Evolutionary conservation across 306 rosid genomes (phyloP), one percentile per base, ranked within the genome.

Genomic region (Castanospermum australe): DNA sequence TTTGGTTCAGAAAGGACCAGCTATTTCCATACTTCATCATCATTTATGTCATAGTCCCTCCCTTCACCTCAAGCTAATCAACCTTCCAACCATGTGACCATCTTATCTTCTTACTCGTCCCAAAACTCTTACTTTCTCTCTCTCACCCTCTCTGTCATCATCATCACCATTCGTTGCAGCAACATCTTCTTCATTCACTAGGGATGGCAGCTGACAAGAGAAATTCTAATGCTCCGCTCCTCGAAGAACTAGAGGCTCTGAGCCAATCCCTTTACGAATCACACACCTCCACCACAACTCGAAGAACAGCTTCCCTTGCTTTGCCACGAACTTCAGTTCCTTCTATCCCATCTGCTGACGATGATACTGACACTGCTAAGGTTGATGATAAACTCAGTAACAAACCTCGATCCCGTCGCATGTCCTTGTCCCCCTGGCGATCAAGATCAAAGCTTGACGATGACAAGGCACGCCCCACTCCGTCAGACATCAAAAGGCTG

Each of bases 381-480:
- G 63, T 32, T 18, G 85, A 68, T 25, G 89, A 75, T 5, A 77
- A 51, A 47, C 64, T 62, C 51, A 87, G 24, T 3, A 82, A 52
- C 84, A 89, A 74, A 55, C 83, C 76, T 2, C 87, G 96, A 69
- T 2, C 81, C 0, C 89, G 97, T 0, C 97, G 97, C 5, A 17
- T 96, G 92, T 96, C 99, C 70, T 79, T 96, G 88, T 93, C 99
- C 5, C 96, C 96, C 0, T 96, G 99, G 99, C 84, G 89, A 67
- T 88, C 94, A 61, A 88, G 89, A 18, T 83, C 94, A 2, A 93
- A 87, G 79, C 91, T 79, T 38, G 85, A 79, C 0, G 88, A 89
- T 8, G 86, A 66, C 38, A 76, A 69, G 39, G 78, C 82, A 9
- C 47, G 32, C 12, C 2, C n/a, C 21, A 82, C 79, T 30, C 82